These are phyloP conservation scores for Botrytis elliptica DNA, from an alignment of 2,329 filamentous ascomycete species.

Conservation along the genomic window DNA sequence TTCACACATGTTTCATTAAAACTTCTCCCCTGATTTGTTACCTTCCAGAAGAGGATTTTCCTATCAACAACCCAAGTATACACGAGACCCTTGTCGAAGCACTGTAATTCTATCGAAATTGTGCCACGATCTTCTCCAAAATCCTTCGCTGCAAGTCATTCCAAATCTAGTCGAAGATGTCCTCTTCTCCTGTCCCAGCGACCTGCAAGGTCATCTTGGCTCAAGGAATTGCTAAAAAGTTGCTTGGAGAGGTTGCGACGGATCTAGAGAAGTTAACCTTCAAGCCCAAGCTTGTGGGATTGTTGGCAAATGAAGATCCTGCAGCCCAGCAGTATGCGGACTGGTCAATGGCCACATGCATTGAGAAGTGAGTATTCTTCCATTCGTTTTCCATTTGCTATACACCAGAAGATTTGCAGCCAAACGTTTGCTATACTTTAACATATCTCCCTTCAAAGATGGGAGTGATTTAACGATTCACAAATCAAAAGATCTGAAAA, in stretches of 20 bases:
- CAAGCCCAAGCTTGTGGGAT: constrained; percentile 80
- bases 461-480: neutral
- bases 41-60: neutral
- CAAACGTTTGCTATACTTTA: neutral
- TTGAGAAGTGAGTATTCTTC: constrained; percentile 74
- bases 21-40: constrained; percentile 1
- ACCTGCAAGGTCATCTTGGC: constrained; percentile 94
- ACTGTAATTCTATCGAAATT: neutral
- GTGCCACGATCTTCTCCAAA: neutral
- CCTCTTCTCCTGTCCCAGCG: constrained; percentile 29
- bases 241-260: constrained; percentile 75
- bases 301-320: constrained; percentile 88
- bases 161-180: constrained; percentile 16
- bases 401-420: neutral
- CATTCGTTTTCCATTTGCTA: neutral
- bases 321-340: constrained; percentile 92
- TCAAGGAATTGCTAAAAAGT: constrained; percentile 77
- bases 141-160: neutral
- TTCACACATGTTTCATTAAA: neutral
- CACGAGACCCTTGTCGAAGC: neutral
- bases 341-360: constrained; percentile 94
- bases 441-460: neutral
- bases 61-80: neutral
- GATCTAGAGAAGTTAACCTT: constrained; percentile 70
- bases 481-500: neutral